A percentile compares a stretch with the other conserved stretches of the same genome.
Evolutionary conservation across 1,139 yeast genomes (phyloP).

Genomic region (Saccharomyces hybrid): DNA sequence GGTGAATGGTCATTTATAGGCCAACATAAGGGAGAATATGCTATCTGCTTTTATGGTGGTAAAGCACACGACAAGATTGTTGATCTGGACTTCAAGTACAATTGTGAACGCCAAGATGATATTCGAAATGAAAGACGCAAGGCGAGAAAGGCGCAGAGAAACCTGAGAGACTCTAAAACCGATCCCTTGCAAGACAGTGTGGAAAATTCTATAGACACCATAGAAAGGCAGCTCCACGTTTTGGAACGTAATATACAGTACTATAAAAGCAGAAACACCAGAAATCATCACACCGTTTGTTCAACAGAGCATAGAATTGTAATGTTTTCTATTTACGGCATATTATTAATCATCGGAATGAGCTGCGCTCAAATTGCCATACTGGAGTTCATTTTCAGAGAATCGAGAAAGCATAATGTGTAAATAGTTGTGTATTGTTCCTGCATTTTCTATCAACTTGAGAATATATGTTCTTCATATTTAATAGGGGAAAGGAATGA

Average conservation of each 20-base stretch:
- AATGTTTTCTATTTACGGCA: conserved; percentile 77
- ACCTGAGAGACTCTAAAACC: conserved; percentile 10
- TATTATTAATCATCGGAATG: conserved; percentile 76
- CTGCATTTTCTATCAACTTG: background rate
- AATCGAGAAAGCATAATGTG: conserved; percentile 74
- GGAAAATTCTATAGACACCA: conserved; percentile 44
- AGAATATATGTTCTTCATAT: background rate
- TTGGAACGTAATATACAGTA: conserved; percentile 64
- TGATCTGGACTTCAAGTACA: conserved; percentile 67
- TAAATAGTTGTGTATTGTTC: conserved; percentile 24
- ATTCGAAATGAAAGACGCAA: conserved; percentile 63
- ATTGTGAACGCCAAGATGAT: conserved; percentile 44
- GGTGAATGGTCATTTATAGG: conserved; percentile 80
- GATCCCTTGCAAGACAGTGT: conserved; percentile 50
- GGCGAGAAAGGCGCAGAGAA: conserved; percentile 21
- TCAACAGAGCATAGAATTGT: conserved; percentile 84
- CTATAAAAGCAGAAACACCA: conserved; percentile 84
- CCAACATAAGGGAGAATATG: conserved; percentile 71
- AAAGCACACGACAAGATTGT: conserved; percentile 86
- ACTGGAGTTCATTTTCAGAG: conserved; percentile 82
- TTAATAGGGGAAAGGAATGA: conserved; percentile 7
- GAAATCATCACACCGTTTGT: conserved; percentile 86
- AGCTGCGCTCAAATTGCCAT: conserved; percentile 75
- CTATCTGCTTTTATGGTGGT: conserved; percentile 82
- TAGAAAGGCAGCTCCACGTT: conserved; percentile 61